Evolutionary conservation across 352 stramenopile species (phyloP).

Genomic region (Pythium myriotylum): DNA sequence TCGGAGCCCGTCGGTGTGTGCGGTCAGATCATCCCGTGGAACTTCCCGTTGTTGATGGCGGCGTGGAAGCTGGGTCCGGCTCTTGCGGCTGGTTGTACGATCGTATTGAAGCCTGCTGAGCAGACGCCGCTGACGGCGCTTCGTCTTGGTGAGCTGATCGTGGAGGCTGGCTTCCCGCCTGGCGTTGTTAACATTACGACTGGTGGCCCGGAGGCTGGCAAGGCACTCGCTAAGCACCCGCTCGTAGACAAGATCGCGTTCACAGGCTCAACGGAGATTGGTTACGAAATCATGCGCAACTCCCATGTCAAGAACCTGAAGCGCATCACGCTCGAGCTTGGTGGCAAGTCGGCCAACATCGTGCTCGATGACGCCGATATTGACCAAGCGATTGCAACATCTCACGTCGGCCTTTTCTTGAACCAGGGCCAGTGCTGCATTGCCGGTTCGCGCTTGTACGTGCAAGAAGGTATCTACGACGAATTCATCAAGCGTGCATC

Average conservation of each 20-base stretch:
- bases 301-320: conserved; percentile 56
- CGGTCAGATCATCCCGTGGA: too few relatives aligned
- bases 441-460: conserved; percentile 68
- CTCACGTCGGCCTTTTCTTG: conserved; percentile 70
- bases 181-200: conserved; percentile 75
- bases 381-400: conserved; percentile 76
- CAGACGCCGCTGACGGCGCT: conserved; percentile 90
- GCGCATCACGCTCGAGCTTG: conserved; percentile 76
- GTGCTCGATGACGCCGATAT: conserved; percentile 78
- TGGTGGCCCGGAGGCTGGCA: conserved; percentile 56
- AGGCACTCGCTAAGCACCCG: conserved; percentile 56
- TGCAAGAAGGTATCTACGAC: conserved; percentile 71
- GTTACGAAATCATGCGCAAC: conserved; percentile 49
- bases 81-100: conserved; percentile 92
- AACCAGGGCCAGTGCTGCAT: conserved; percentile 86
- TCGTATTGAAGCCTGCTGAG: conserved; percentile 94
- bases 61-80: conserved; percentile 84
- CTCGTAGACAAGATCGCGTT: conserved; percentile 81
- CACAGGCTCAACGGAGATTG: conserved; percentile 85
- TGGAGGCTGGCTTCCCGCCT: conserved; percentile 60
- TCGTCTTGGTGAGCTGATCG: conserved; percentile 65
- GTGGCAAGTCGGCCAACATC: conserved; percentile 89
- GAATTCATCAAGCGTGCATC: conserved; percentile 60
- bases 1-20: too few relatives aligned
- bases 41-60: too few relatives aligned